Evolutionary conservation across 768 basidiomycete genomes (phyloP).

Genomic region (Rubroboletus satanas): DNA sequence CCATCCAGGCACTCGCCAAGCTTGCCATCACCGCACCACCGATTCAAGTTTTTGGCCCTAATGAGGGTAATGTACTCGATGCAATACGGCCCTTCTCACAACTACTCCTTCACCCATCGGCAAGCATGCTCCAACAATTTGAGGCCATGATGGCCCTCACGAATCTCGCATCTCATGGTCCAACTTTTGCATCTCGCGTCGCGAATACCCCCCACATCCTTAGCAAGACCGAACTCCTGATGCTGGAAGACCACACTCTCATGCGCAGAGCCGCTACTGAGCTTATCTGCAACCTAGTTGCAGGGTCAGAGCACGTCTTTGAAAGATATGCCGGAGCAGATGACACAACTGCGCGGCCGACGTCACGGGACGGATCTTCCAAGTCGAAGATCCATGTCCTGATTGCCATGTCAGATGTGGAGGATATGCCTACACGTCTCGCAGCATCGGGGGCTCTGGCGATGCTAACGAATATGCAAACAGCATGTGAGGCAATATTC

Average conservation of each 20-base stretch:
- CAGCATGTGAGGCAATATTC: constrained; percentile 59
- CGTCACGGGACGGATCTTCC: constrained; percentile 27
- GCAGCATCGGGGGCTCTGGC: constrained; percentile 93
- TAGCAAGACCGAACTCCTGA: constrained; percentile 63
- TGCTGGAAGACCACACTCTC: constrained; percentile 79
- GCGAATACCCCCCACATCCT: constrained; percentile 57
- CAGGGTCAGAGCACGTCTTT: constrained; percentile 72
- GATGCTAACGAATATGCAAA: constrained; percentile 60
- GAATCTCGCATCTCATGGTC: constrained; percentile 80
- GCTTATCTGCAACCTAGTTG: constrained; percentile 87
- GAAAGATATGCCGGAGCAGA: constrained; percentile 59
- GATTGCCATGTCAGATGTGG: constrained; percentile 80
- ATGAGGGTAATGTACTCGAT: constrained; percentile 71
- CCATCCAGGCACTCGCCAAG: constrained; percentile 89
- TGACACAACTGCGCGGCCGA: constrained; percentile 37
- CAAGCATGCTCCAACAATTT: constrained; percentile 79
- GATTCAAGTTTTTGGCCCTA: constrained; percentile 85
- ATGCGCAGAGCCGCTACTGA: constrained; percentile 87
- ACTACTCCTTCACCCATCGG: constrained; percentile 63
- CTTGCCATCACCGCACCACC: constrained; percentile 91
- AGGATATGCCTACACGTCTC: constrained; percentile 77
- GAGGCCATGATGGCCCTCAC: constrained; percentile 96
- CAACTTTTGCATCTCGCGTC: constrained; percentile 63
- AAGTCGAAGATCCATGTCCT: constrained; percentile 76
- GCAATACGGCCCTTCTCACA: constrained; percentile 77